Evolutionary conservation across 768 basidiomycete species (phyloP).

Genomic region (Rhizopogon vesiculosus): DNA sequence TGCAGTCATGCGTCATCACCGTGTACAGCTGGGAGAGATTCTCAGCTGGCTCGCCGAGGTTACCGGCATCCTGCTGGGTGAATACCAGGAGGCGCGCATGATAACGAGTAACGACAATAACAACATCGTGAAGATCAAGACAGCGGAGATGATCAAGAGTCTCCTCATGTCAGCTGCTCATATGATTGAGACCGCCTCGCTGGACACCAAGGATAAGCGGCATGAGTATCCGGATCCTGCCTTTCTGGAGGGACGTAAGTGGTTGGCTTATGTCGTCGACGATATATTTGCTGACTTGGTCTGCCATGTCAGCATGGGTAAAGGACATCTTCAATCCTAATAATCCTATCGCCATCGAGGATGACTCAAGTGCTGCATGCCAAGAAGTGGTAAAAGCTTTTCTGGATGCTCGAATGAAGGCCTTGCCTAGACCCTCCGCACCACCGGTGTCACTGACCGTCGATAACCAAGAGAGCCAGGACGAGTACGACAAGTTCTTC

Average conservation of each 20-base stretch:
- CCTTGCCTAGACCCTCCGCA: conserved; percentile 40
- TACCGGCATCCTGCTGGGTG: conserved; percentile 45
- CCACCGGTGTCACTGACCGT: conserved; percentile 18
- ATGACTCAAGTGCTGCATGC: conserved; percentile 48
- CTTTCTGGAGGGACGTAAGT: conserved; percentile 52
- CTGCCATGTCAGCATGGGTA: conserved; percentile 49
- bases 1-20: conserved; percentile 52
- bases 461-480: conserved; percentile 71
- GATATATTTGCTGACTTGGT: conserved; percentile 6
- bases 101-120: conserved; percentile 11
- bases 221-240: conserved; percentile 57
- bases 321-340: conserved; percentile 41
- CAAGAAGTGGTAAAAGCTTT: conserved; percentile 56
- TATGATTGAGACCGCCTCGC: conserved; percentile 38
- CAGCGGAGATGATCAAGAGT: conserved; percentile 40
- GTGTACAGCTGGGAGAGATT: conserved; percentile 45
- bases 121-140: conserved; percentile 13
- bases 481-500: conserved; percentile 60
- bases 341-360: conserved; percentile 35
- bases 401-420: conserved; percentile 48
- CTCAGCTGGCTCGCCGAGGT: conserved; percentile 66
- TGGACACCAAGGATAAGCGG: conserved; percentile 31
- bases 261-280: neutral
- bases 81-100: conserved; percentile 37
- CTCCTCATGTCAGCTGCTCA: conserved; percentile 54